Base-by-base conservation (phyloP, 164 flowering plant genomes). In the Akebia trifoliata region DNA sequence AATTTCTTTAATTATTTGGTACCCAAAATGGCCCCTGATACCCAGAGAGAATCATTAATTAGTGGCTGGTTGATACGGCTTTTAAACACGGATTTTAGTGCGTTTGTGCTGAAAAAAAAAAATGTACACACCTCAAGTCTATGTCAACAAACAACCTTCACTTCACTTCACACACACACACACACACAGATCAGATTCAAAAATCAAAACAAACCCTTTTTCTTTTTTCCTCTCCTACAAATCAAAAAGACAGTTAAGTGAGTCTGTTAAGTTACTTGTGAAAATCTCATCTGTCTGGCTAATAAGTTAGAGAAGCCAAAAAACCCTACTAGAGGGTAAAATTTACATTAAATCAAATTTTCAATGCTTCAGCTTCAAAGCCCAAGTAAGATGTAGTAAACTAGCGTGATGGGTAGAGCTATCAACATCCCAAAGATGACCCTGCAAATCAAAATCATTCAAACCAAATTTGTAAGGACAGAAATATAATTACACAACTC, bases 371-470 rank as follows among this genome's bases (percentile, higher is more conserved):
- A 18, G 26, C 43, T 30, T 30, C 54, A 53, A 53, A 53, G 56
- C 42, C 56, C 56, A 36, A 53, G 56, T 53, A 53, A 3, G 26
- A 53, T 53, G 56, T 53, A 53, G 56, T 53, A 53, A 35, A 53
- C 56, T 38, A 53, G 26, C 4, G 56, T 53, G 42, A 53, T 53
- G n/a, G 56, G 56, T 2, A 53, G 56, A 53, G 56, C 56, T 53
- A 53, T 53, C 11, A 53, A 14, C 56, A 53, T 53, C 15, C 56
- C 56, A 53, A 53, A 53, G 29, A 53, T 53, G 1, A 53, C 56
- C 42, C 56, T 53, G 56, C 42, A 53, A 53, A 53, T 17, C 9
- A 34, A 50, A n/a, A 32, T 9, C n/a, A n/a, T n/a, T n/a, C n/a
- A n/a, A n/a, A n/a, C n/a, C n/a, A n/a, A n/a, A n/a, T n/a, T n/a